Base-by-base conservation (phyloP, 176 grass and related monocot genomes). In the Zea luxurians region DNA sequence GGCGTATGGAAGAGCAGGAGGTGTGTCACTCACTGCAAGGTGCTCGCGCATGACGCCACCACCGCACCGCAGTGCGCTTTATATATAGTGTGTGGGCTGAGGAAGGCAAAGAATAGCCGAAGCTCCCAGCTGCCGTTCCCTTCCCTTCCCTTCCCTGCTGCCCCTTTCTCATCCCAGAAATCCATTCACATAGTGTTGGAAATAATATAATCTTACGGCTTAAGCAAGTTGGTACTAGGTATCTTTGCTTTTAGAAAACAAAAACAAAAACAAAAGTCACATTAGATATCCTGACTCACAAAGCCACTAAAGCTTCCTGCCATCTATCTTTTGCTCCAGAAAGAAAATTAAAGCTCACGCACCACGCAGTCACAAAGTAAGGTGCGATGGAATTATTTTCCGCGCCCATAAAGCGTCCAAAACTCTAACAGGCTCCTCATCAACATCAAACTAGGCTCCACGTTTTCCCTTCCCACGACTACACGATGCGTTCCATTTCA, bases 201-300 rank as follows among this genome's bases (percentile, higher is more conserved):
- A n/a, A 21, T 45, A n/a, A 46, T 46, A 6, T 27, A 27, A 27
- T 46, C 66, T 68, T 68, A 21, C n/a, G 10, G 4, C 10, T 46
- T 46, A 68, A 68, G 42, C 38, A 68, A 43, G 66, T 10, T 68
- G 42, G 66, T 68, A 68, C 41, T 2, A 68, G 66, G 42, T 45
- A 68, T 68, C 66, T 68, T 68, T 64, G 66, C 66, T 68, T 68
- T 68, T 18, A 68, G 9, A 15, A 67, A 68, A 68, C 0, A 21
- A 15, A 44, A 46, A 46, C 0, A 21, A n/a, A 68, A 45, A 67
- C 52, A 18, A 10, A 45, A 68, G 41, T 2, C 65, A 4, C 4
- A 20, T 18, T 46, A 58, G 4, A 0, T 20, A 68, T 68, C n/a
- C 42, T 68, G 66, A 44, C n/a, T 68, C 42, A 68, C 6, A 68